phyloP scores from a whole-genome alignment of 139 green algal genomes.

The Monoraphidium neglectum region DNA sequence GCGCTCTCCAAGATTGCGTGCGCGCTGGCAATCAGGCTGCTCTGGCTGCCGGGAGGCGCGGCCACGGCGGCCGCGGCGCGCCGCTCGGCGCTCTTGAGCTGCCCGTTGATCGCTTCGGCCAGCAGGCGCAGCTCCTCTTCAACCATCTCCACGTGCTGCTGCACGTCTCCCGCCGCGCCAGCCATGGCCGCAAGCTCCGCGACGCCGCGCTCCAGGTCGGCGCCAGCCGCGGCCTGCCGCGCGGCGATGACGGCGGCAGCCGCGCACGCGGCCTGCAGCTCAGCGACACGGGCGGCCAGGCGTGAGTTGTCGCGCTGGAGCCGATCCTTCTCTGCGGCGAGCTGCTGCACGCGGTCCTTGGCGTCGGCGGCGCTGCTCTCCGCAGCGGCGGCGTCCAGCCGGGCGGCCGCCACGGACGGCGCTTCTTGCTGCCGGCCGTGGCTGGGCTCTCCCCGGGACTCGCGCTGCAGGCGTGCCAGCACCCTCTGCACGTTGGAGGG shows the following conservation, averaged over 20 bases:
- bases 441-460: too few relatives aligned
- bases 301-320: neutral
- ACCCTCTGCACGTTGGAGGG: too few relatives aligned
- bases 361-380: neutral
- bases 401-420: too few relatives aligned
- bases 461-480: too few relatives aligned
- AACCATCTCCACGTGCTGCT: conserved; percentile 9
- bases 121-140: conserved; percentile 11
- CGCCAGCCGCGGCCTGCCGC: neutral
- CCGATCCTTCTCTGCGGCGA: neutral
- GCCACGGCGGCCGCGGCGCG: neutral
- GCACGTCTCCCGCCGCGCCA: conserved; percentile 2
- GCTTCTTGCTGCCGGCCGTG: too few relatives aligned
- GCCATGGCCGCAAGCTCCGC: neutral
- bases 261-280: conserved; percentile 4
- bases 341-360: neutral
- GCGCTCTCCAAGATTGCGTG: neutral
- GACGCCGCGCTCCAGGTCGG: conserved; percentile 15
- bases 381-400: too few relatives aligned
- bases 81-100: neutral
- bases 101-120: neutral
- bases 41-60: neutral
- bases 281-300: neutral
- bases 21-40: neutral
- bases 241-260: neutral